Base-by-base conservation (phyloP, 768 basidiomycete genomes). In the Leccinum uliginosum region DNA sequence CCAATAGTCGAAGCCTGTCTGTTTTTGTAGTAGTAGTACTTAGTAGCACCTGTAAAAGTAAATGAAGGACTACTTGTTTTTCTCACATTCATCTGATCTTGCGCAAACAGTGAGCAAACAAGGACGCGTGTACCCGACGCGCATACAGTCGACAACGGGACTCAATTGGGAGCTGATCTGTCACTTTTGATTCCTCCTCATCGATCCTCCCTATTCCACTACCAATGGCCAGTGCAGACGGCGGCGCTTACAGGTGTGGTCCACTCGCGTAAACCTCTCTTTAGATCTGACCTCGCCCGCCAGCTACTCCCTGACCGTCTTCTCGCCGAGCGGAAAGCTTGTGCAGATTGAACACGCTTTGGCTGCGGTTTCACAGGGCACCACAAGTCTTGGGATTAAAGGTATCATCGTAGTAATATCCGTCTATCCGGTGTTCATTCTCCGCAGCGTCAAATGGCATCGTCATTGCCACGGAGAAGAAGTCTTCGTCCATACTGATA, bases 331-430 rank as follows among this genome's bases (percentile, higher is more conserved):
- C 66, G 96, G 96, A 62, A 97, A 94, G 81, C 84, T 99, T 51
- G 96, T 99, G 58, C 97, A 99, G 79, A 99, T 99, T 71, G 97
- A 99, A 78, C 97, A 99, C 76, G 97, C 97, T 47, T 80, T 99
- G 59, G 97, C 97, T 55, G 95, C 95, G 30, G 96, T 98, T 57
- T 84, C 91, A 23, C 89, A 91, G 65, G 96, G 96, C 57, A 95
- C 94, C 46, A 98, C 97, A 44, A 94, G 92, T 75, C 84, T 99
- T 46, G 97, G 97, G 54, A 98, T 99, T 73, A 98, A 98, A 82
- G 97, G 97, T 95, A 65, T 60, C 67, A 57, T 52, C 51, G 55
- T 55, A 52, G 11, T 71, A 63, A 70, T 70, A 8, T 69, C 68
- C 69, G 68, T 56, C 48, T 35, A 49, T 45, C 54, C 3, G 30